Conservation (phyloP, 768 basidiomycete species). For the Tubosaeta sp. region DNA sequence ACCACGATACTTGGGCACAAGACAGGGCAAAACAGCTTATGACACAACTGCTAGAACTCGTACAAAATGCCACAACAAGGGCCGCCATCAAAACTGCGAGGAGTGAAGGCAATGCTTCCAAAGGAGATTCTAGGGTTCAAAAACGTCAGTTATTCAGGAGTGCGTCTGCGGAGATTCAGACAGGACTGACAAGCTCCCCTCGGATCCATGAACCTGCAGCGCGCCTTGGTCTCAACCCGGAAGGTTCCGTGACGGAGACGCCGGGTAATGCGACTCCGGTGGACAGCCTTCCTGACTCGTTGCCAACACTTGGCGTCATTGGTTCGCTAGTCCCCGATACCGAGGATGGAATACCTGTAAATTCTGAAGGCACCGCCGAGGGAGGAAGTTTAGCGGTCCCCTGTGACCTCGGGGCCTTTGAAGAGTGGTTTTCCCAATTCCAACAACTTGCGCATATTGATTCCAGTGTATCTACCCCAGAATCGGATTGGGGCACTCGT, state of each 20-base stretch:
- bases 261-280: neutral
- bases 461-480: conserved; percentile 4
- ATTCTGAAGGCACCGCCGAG: conserved; percentile 9
- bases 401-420: conserved; percentile 39
- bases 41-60: conserved; percentile 53
- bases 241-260: neutral
- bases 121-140: conserved; percentile 31
- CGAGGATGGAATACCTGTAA: conserved; percentile 8
- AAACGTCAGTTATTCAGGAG: conserved; percentile 31
- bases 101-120: neutral
- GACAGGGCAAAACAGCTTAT: conserved; percentile 61
- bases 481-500: conserved; percentile 6
- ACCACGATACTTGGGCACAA: conserved; percentile 59
- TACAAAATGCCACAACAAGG: conserved; percentile 57
- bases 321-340: neutral
- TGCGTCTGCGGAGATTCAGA: conserved; percentile 16
- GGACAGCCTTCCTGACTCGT: conserved; percentile 32
- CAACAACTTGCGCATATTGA: conserved; percentile 38
- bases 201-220: neutral
- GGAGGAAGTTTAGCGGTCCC: conserved; percentile 5
- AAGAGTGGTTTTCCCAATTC: conserved; percentile 51
- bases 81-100: conserved; percentile 48
- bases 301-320: conserved; percentile 25
- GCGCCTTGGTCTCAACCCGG: neutral
- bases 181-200: neutral